Percentiles rank a stretch among this genome's conserved stretches.
Conservation (phyloP, 768 basidiomycete genomes). For the Trametes gibbosa region DNA sequence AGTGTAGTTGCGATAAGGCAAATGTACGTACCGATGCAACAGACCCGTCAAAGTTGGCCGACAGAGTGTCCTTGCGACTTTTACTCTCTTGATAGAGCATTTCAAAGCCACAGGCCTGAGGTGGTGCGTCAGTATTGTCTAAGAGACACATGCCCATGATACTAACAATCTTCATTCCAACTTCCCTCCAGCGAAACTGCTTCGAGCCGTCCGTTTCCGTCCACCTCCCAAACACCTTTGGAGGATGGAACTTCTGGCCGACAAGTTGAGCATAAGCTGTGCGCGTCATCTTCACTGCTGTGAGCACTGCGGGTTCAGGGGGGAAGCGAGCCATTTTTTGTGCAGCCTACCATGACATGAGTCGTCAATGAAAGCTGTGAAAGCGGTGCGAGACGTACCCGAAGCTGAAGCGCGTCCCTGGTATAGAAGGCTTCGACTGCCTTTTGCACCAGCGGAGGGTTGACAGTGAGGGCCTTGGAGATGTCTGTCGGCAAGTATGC, state of each 20-base stretch:
- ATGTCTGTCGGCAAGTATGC: conserved; percentile 81
- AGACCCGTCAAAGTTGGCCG: conserved; percentile 31
- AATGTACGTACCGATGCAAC: conserved; percentile 43
- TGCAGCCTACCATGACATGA: conserved; percentile 57
- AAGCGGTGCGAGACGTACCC: conserved; percentile 48
- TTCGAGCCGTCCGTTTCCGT: conserved; percentile 56
- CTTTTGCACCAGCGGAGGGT: conserved; percentile 75
- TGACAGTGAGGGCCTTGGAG: conserved; percentile 61
- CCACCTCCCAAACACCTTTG: conserved; percentile 82
- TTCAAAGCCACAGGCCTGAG: conserved; percentile 90
- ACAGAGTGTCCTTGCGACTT: conserved; percentile 44
- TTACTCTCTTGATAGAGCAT: conserved; percentile 91
- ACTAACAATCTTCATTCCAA: conserved; percentile 91
- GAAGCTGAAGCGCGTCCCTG: conserved; percentile 84
- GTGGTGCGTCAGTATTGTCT: background rate
- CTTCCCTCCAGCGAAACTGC: conserved; percentile 76
- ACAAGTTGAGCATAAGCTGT: conserved; percentile 92
- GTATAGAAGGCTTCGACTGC: conserved; percentile 95
- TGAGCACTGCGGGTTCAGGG: conserved; percentile 60
- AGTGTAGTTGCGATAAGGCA: conserved; percentile 24
- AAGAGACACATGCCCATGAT: background rate
- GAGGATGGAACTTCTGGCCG: conserved; percentile 90
- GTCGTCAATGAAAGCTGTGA: background rate
- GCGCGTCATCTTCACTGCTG: conserved; percentile 75
- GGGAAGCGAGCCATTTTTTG: conserved; percentile 91